A percentile compares a stretch with the other conserved stretches of the same genome.
These are phyloP conservation scores for Microdochium paspali DNA, from an alignment of 2,329 filamentous ascomycete genomes.

Conservation along the genomic window DNA sequence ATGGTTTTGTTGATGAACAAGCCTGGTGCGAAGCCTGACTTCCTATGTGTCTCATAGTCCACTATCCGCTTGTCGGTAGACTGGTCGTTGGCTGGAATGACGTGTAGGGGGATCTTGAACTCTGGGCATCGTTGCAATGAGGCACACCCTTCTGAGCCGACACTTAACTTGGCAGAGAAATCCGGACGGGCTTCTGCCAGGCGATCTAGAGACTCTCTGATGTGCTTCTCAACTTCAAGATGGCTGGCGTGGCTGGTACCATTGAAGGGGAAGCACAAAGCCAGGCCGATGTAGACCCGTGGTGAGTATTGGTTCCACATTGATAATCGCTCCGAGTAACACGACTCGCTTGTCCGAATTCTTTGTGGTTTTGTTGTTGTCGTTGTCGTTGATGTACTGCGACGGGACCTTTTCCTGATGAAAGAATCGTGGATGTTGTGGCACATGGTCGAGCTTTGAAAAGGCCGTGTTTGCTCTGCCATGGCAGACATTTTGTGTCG, in stretches of 20 bases:
- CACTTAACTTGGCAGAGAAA: constrained; percentile 17
- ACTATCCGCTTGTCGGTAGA: constrained; percentile 2
- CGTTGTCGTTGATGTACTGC: no score
- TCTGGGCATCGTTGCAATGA: constrained; percentile 12
- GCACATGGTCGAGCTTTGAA: no score
- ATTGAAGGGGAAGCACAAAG: constrained; percentile 20
- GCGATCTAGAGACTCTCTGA: constrained; percentile 14
- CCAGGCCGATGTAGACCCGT: constrained; percentile 21
- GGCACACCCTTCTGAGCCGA: constrained; percentile 11
- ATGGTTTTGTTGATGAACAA: constrained; percentile 15
- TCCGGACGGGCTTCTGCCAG: constrained; percentile 17
- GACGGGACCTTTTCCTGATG: no score
- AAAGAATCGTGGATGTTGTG: no score
- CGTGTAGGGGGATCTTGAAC: constrained; percentile 17
- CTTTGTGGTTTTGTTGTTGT: no score
- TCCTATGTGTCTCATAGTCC: constrained; percentile 14
- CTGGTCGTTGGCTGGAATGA: constrained; percentile 6
- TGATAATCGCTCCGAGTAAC: constrained; percentile 8
- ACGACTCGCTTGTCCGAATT: no score
- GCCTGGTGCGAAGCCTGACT: constrained; percentile 16
- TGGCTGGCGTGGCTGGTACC: constrained; percentile 6
- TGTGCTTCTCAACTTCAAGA: constrained; percentile 12
- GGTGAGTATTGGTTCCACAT: constrained; percentile 23
- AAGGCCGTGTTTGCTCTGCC: no score
- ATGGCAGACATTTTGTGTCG: no score